A percentile compares a stretch with the other conserved stretches of the same genome.
phyloP scores from a whole-genome alignment of 1,139 yeast genomes.

The Hansenula lynferdii region DNA sequence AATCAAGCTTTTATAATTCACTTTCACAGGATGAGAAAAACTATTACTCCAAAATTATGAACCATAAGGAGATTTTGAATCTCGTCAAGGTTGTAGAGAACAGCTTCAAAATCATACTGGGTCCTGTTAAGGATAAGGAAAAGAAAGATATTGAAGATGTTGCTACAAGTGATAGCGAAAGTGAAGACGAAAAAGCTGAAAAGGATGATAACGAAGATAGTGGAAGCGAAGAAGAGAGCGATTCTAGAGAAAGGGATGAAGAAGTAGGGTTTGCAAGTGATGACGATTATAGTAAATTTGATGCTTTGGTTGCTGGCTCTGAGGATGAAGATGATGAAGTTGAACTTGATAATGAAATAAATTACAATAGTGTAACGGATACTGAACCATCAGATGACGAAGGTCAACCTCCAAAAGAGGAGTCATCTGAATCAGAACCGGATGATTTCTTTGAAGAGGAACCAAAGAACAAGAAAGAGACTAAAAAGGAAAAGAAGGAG shows the following conservation, averaged over 20 bases:
- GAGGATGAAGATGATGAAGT: slow-evolving; percentile 40
- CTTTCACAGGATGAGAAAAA: slow-evolving; percentile 15
- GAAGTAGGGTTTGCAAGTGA: slow-evolving; percentile 18
- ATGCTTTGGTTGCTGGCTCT: slow-evolving; percentile 49
- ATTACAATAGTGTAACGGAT: slow-evolving; percentile 60
- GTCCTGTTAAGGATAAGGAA: slow-evolving; percentile 46
- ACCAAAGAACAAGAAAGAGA: slow-evolving; percentile 16
- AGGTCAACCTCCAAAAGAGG: slow-evolving; percentile 21
- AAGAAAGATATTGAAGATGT: slow-evolving; percentile 28
- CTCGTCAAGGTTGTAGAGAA: slow-evolving; percentile 46
- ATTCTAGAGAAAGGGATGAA: slow-evolving; percentile 17
- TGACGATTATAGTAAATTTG: slow-evolving; percentile 39
- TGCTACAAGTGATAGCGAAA: slow-evolving; percentile 19
- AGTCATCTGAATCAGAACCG: slow-evolving; percentile 18
- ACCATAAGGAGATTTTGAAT: slow-evolving; percentile 47
- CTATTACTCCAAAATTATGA: slow-evolving; percentile 48
- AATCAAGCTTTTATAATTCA: slow-evolving; percentile 16
- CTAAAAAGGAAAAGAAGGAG: slow-evolving; percentile 13
- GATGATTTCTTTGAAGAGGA: slow-evolving; percentile 40
- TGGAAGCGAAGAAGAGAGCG: slow-evolving; percentile 21
- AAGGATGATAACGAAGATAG: slow-evolving; percentile 13
- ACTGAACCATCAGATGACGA: slow-evolving; percentile 51
- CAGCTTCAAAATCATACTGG: slow-evolving; percentile 57
- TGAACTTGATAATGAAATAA: slow-evolving; percentile 32
- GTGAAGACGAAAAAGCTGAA: slow-evolving; percentile 20